Percentiles rank a stretch among this genome's conserved stretches.
These are phyloP conservation scores for Phytophthora agathidicida DNA, from an alignment of 352 stramenopile genomes.

Conservation along the genomic window DNA sequence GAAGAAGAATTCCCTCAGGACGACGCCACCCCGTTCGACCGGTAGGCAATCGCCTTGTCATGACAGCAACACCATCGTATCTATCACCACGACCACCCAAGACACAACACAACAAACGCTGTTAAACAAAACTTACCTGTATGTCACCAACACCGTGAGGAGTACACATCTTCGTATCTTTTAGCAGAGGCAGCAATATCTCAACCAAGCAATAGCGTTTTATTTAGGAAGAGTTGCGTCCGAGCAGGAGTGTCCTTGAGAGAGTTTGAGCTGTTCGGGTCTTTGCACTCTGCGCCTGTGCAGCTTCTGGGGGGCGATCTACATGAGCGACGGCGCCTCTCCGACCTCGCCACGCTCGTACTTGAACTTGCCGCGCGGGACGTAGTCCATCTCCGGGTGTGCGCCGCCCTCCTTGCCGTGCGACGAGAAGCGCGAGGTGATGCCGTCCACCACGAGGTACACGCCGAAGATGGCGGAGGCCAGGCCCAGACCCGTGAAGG, in stretches of 20 bases:
- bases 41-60: constrained; percentile 16
- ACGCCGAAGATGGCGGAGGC: constrained; percentile 80
- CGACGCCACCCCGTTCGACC: constrained; percentile 21
- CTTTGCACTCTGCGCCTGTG: background rate
- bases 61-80: too few species aligned
- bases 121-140: constrained; percentile 17
- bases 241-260: too few species aligned
- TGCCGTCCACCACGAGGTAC: constrained; percentile 74
- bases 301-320: constrained; percentile 1
- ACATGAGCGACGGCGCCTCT: constrained; percentile 56
- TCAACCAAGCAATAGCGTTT: constrained; percentile 30
- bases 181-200: constrained; percentile 4
- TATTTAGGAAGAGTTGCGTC: too few species aligned
- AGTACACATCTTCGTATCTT: constrained; percentile 4
- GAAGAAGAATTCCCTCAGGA: constrained; percentile 40
- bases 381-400: constrained; percentile 41
- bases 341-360: constrained; percentile 67
- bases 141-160: background rate
- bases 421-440: constrained; percentile 52
- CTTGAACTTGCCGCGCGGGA: constrained; percentile 50
- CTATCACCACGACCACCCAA: background rate
- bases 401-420: constrained; percentile 36
- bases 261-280: constrained; percentile 2
- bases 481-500: constrained; percentile 78
- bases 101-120: background rate